phyloP scores from a whole-genome alignment of 331 rosid genomes.

The Rhamnella rubrinervis region DNA sequence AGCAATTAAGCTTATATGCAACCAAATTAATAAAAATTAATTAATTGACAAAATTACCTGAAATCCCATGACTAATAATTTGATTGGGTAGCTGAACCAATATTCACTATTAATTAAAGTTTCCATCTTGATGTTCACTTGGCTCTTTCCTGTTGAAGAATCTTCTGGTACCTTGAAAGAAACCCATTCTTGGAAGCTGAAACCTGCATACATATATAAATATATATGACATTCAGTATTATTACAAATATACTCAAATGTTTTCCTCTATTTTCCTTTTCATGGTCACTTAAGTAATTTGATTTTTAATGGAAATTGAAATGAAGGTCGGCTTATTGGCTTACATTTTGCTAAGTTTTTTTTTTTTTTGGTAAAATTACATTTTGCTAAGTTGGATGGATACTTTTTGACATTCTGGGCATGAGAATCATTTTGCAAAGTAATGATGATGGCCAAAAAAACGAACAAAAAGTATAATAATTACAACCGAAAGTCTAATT shows the following conservation, averaged over 20 bases:
- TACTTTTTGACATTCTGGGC: too few species aligned
- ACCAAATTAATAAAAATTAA: neutral
- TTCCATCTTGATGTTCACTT: conserved; percentile 35
- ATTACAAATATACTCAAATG: neutral
- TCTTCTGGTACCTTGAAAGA: conserved; percentile 63
- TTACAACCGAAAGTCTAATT: too few species aligned
- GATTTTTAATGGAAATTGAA: neutral
- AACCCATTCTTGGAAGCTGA: conserved; percentile 84
- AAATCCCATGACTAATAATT: neutral
- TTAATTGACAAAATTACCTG: conserved; percentile 17
- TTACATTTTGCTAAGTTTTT: too few species aligned
- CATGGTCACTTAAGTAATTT: neutral
- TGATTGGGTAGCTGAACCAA: neutral
- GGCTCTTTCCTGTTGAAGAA: conserved; percentile 58
- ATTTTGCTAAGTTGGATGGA: too few species aligned
- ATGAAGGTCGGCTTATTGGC: too few species aligned
- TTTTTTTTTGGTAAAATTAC: too few species aligned
- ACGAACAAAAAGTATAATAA: too few species aligned
- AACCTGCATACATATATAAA: conserved; percentile 50
- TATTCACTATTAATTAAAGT: too few species aligned
- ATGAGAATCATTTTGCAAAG: too few species aligned
- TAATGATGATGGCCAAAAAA: too few species aligned
- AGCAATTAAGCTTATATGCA: too few species aligned
- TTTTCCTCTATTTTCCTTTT: neutral
- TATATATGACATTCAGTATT: neutral